Conservation (phyloP, 2,329 filamentous ascomycete genomes). For the Scytalidium lignicola region DNA sequence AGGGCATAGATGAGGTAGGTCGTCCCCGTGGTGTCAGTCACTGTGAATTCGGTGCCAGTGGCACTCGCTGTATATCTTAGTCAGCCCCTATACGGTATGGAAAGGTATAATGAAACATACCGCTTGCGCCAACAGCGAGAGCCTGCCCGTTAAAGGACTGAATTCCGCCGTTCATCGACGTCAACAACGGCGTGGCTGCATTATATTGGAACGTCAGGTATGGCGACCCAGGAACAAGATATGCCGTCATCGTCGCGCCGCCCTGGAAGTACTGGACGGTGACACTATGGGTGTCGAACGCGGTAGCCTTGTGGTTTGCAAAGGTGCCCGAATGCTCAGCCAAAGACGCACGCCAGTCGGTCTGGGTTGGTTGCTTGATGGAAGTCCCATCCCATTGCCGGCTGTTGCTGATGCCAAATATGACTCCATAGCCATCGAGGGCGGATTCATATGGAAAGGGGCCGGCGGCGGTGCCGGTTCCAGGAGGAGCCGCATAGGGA, state of each 20-base stretch:
- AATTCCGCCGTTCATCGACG: conserved; percentile 8
- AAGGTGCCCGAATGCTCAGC: conserved; percentile 17
- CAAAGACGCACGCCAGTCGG: conserved; percentile 19
- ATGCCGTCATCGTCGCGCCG: conserved; percentile 13
- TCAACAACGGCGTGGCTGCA: conserved; percentile 1
- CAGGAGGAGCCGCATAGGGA: conserved; percentile 17
- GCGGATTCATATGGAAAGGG: conserved; percentile 19
- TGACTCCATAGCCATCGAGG: conserved; percentile 16
- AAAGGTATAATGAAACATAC: conserved; percentile 6
- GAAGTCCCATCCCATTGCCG: conserved; percentile 20
- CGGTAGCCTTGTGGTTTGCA: conserved; percentile 20
- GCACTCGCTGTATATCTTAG: conserved; percentile 8
- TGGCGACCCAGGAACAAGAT: conserved; percentile 19
- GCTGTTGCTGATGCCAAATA: conserved; percentile 17
- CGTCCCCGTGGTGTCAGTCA: conserved; percentile 16
- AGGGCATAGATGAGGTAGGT: conserved; percentile 20
- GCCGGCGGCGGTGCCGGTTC: conserved; percentile 16
- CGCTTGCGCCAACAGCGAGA: conserved; percentile 11
- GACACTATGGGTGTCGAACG: conserved; percentile 18
- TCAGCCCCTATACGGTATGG: not conserved
- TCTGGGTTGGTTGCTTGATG: conserved; percentile 19
- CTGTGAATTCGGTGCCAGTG: conserved; percentile 18
- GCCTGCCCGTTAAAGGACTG: conserved; percentile 17
- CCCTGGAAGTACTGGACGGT: conserved; percentile 21
- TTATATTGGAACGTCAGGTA: conserved; percentile 20